phyloP scores from a whole-genome alignment of 1,139 yeast genomes.

The Pichia sp. region DNA sequence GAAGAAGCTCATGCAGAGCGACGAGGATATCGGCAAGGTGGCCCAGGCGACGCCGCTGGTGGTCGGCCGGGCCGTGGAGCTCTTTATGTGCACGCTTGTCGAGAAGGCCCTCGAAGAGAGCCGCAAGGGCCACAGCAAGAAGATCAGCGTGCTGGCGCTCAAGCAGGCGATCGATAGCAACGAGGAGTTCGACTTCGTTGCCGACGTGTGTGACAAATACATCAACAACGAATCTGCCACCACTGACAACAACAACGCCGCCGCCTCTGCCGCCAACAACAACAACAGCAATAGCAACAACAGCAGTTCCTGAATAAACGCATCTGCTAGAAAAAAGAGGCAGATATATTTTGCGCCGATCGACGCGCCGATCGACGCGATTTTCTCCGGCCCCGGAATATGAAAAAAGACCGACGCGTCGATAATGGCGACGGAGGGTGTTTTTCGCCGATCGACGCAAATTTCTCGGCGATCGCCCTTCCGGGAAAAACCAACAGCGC shows the following conservation, averaged over 20 bases:
- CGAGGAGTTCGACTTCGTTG: slow-evolving; percentile 81
- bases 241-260: background rate
- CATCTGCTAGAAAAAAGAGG: too few species aligned
- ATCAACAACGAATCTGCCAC: background rate
- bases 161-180: slow-evolving; percentile 79
- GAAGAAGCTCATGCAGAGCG: slow-evolving; percentile 95
- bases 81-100: slow-evolving; percentile 84
- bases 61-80: slow-evolving; percentile 90
- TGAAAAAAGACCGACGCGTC: too few species aligned
- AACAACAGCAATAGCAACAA: background rate
- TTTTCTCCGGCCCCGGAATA: background rate
- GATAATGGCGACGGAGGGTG: too few species aligned
- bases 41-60: slow-evolving; percentile 98
- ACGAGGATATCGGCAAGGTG: slow-evolving; percentile 96
- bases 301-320: background rate
- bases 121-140: slow-evolving; percentile 65
- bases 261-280: background rate
- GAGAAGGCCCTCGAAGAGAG: slow-evolving; percentile 82
- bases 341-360: background rate
- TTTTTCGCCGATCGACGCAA: background rate
- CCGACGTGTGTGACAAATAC: slow-evolving; percentile 30
- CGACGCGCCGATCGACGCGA: background rate
- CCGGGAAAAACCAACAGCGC: background rate
- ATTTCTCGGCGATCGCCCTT: background rate
- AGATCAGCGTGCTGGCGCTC: slow-evolving; percentile 80